Evolutionary conservation across 2,329 filamentous ascomycete species (phyloP), one percentile per base, ranked within the genome.

Genomic region (Pseudomassariella vexata): DNA sequence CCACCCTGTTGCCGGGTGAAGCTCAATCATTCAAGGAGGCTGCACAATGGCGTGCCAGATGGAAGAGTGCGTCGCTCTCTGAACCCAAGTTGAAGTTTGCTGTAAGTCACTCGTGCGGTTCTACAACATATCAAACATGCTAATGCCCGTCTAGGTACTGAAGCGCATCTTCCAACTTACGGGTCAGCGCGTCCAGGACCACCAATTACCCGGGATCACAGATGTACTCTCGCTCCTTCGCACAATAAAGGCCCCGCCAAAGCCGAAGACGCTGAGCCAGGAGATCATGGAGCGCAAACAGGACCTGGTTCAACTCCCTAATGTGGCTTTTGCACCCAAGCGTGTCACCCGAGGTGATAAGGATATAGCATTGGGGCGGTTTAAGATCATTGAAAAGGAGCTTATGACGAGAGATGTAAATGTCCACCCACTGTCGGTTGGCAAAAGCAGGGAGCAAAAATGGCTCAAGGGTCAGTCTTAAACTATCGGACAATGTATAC

Each of bases 151-250:
- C 15, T 45, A 95, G 89, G 70, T 92, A 43, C 65, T 80, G 49
- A 94, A 95, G 63, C 81, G 86, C 37, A 65, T 88, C 39, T 77
- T 82, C 55, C 84, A 92, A 55, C 68, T 94, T 38, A 89, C 82
- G n/a, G 85, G 86, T 39, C 75, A 79, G 39, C 73, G 76, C 37
- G 67, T 95, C 43, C 68, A 83, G 11, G 90, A 95, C 58, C 66
- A 75, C 28, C 70, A 73, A 44, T 71, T 94, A 39, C 61, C 65
- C 30, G 62, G 66, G 26, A 65, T 77, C 39, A 59, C 57, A 31
- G 79, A 69, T 7, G 65, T 77, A 22, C 63, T 66, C 34, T 56
- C 68, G 18, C 56, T 85, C 31, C 57, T 85, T 24, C 60, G 64
- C 17, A 57, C 73, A 27, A 59, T 82, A 3, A 50, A 66, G 37